Evolutionary conservation across 169 alveolate genomes (phyloP).

Genomic region (Prorocentrum cordatum): DNA sequence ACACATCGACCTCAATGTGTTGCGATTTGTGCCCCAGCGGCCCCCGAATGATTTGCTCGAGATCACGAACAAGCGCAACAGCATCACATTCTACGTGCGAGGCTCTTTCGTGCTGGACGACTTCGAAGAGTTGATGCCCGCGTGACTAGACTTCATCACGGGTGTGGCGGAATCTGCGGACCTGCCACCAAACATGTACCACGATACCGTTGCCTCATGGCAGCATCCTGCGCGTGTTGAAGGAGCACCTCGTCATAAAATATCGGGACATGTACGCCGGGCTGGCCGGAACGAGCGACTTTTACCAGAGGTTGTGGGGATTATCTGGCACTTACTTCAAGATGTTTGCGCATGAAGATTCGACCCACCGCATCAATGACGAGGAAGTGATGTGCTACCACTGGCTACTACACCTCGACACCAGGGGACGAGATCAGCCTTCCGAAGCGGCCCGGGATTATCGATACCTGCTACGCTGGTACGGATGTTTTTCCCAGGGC

Average conservation of each 20-base stretch:
- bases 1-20: constrained; percentile 96
- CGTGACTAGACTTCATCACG: constrained; percentile 94
- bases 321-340: too few relatives aligned
- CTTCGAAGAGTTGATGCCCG: constrained; percentile 99
- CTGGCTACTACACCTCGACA: too few relatives aligned
- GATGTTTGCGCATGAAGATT: too few relatives aligned
- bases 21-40: constrained; percentile 96
- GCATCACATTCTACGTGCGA: constrained; percentile 95
- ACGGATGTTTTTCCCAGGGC: too few relatives aligned
- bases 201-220: constrained; percentile 97
- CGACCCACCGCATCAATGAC: too few relatives aligned
- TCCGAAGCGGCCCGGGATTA: too few relatives aligned
- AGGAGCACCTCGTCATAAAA: constrained; percentile 94
- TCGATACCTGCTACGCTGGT: too few relatives aligned
- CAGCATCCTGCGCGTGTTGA: constrained; percentile 95
- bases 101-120: too few relatives aligned
- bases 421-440: too few relatives aligned
- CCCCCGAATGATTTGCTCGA: constrained; percentile 99
- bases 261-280: constrained; percentile 91
- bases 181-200: constrained; percentile 95
- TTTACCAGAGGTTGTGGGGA: too few relatives aligned
- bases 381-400: too few relatives aligned
- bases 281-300: too few relatives aligned
- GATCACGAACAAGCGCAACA: constrained; percentile 96
- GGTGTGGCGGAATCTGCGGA: constrained; percentile 99